Evolutionary conservation across 2,329 filamentous ascomycete genomes (phyloP).

Genomic region (Drechslera avenae): DNA sequence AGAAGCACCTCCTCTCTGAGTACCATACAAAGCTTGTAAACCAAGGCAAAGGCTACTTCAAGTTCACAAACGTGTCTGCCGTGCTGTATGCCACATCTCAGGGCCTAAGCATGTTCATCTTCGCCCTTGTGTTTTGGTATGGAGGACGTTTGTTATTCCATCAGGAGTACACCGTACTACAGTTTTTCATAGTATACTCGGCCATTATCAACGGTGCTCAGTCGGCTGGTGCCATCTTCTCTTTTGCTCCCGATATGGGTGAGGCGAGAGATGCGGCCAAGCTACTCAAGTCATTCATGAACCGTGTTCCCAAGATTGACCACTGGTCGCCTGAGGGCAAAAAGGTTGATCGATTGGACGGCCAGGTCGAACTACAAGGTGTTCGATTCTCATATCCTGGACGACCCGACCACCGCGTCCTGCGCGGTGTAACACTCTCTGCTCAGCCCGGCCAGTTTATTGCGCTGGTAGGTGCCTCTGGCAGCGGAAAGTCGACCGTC

Average conservation of each 20-base stretch:
- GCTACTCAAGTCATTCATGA: slow-evolving; percentile 81
- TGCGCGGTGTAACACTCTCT: slow-evolving; percentile 77
- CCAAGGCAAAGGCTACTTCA: slow-evolving; percentile 72
- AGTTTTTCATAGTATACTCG: slow-evolving; percentile 92
- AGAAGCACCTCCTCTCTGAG: slow-evolving; percentile 74
- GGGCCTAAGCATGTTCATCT: slow-evolving; percentile 64
- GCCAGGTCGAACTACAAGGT: slow-evolving; percentile 84
- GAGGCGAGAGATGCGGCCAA: slow-evolving; percentile 86
- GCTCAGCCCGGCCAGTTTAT: slow-evolving; percentile 81
- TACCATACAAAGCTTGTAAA: slow-evolving; percentile 73
- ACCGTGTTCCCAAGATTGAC: slow-evolving; percentile 75
- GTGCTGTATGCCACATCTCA: slow-evolving; percentile 83
- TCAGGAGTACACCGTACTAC: slow-evolving; percentile 69
- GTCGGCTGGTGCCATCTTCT: slow-evolving; percentile 89
- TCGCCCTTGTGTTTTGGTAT: slow-evolving; percentile 49
- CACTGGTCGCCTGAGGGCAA: slow-evolving; percentile 47
- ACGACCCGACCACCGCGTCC: slow-evolving; percentile 86
- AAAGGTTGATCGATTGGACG: slow-evolving; percentile 62
- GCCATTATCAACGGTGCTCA: slow-evolving; percentile 90
- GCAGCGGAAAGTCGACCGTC: slow-evolving; percentile 92
- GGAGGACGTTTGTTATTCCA: slow-evolving; percentile 40
- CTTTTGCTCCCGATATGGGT: slow-evolving; percentile 94
- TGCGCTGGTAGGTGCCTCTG: slow-evolving; percentile 90
- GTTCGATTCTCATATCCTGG: slow-evolving; percentile 96
- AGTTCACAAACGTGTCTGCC: slow-evolving; percentile 77